Evolutionary conservation across 2,329 filamentous ascomycete species (phyloP).

Genomic region (Rosellinia necatrix): DNA sequence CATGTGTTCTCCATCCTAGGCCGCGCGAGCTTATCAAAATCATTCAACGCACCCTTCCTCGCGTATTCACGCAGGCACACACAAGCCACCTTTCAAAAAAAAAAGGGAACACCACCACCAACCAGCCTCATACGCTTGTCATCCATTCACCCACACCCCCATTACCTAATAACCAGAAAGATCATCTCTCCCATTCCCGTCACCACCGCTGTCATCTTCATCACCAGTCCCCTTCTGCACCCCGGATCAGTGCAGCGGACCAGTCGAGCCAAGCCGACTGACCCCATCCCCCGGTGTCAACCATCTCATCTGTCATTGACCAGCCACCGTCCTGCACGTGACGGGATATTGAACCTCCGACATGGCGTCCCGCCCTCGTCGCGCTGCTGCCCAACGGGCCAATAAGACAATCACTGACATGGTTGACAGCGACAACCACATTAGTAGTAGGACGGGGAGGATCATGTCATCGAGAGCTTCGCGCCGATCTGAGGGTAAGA

Average conservation of each 20-base stretch:
- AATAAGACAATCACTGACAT: slow-evolving; percentile 55
- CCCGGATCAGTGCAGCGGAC: slow-evolving; percentile 7
- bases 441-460: slow-evolving; percentile 43
- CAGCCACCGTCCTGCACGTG: neutral
- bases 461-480: slow-evolving; percentile 56
- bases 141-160: slow-evolving; percentile 1
- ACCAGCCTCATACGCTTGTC: slow-evolving; percentile 1
- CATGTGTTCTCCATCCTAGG: slow-evolving; percentile 20
- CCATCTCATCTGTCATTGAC: neutral
- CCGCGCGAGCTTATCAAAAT: slow-evolving; percentile 40
- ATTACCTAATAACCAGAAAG: too few species aligned
- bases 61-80: slow-evolving; percentile 22
- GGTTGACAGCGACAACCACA: slow-evolving; percentile 52
- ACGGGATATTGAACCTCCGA: slow-evolving; percentile 5
- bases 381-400: slow-evolving; percentile 52
- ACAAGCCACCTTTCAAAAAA: slow-evolving; percentile 36
- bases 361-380: slow-evolving; percentile 44
- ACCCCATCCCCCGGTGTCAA: slow-evolving; percentile 2
- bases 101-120: neutral
- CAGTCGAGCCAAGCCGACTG: neutral
- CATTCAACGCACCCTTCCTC: slow-evolving; percentile 11
- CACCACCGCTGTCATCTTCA: neutral
- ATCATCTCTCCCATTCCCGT: too few species aligned
- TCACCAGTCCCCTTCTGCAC: neutral
- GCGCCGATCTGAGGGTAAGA: slow-evolving; percentile 55